A percentile compares a stretch with the other conserved stretches of the same genome.
These are phyloP conservation scores for Aschersonia sp. DNA, from an alignment of 2,329 filamentous ascomycete species.

Conservation along the genomic window DNA sequence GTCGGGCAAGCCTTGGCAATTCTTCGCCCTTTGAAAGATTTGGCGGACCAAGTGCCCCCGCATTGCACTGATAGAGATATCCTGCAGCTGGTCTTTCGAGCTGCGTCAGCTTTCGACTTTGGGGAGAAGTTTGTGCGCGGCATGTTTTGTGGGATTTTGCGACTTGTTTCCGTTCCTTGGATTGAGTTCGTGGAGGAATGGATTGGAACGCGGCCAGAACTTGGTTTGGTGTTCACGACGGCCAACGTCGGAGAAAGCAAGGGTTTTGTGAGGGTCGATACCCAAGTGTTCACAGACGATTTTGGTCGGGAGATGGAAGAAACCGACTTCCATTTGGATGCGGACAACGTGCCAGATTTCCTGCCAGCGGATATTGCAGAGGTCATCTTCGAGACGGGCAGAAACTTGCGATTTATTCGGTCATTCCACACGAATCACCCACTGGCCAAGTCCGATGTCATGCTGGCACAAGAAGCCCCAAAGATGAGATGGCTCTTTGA, in stretches of 20 bases:
- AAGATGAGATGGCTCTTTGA: constrained; percentile 53
- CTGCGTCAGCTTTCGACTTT: constrained; percentile 49
- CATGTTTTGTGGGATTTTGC: constrained; percentile 53
- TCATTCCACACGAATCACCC: constrained; percentile 58
- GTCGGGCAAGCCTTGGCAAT: constrained; percentile 32
- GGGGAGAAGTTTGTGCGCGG: constrained; percentile 44
- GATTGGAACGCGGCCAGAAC: constrained; percentile 53
- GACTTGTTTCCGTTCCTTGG: constrained; percentile 50
- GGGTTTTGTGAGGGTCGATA: constrained; percentile 46
- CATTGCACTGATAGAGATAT: constrained; percentile 42
- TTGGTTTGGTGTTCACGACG: constrained; percentile 37
- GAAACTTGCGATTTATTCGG: constrained; percentile 59
- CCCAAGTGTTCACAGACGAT: constrained; percentile 40
- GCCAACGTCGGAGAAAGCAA: constrained; percentile 27
- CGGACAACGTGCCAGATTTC: constrained; percentile 54
- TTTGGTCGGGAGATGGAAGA: constrained; percentile 41
- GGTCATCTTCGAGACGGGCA: constrained; percentile 65
- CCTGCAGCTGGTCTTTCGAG: constrained; percentile 45
- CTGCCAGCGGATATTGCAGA: constrained; percentile 54
- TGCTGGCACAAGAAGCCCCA: constrained; percentile 35
- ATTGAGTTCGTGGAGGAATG: constrained; percentile 55
- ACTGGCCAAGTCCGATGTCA: constrained; percentile 37
- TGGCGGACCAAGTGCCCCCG: constrained; percentile 32
- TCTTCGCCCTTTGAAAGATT: constrained; percentile 33
- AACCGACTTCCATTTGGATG: constrained; percentile 47